A percentile compares a stretch with the other conserved stretches of the same genome.
Conservation (phyloP, 129 eudicot species). For the Glebionis coronaria region DNA sequence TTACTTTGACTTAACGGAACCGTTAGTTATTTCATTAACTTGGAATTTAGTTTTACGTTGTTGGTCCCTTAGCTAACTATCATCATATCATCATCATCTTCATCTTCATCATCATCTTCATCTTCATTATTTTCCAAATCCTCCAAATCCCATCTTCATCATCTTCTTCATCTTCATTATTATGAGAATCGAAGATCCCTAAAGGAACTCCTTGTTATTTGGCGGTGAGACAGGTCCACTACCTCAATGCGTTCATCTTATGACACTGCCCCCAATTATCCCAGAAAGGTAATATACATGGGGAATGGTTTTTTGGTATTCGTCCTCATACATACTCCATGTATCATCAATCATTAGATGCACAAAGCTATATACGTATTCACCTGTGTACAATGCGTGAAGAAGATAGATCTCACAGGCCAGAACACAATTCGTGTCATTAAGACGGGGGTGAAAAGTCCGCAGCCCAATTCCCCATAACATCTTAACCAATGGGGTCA, state of each 20-base stretch:
- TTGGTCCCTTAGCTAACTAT: no score
- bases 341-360: constrained; percentile 11
- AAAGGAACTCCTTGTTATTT: neutral
- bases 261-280: neutral
- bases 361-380: constrained; percentile 6
- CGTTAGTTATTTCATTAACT: no score
- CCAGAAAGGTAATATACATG: neutral
- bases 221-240: neutral
- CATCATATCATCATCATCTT: no score
- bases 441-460: neutral
- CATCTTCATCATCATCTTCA: no score
- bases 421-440: neutral
- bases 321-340: constrained; percentile 12
- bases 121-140: no score
- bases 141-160: no score
- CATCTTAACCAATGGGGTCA: neutral
- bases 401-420: neutral
- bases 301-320: neutral
- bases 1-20: no score
- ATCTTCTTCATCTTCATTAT: no score
- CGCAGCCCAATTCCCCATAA: neutral
- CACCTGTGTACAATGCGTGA: neutral
- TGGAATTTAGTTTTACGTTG: no score
- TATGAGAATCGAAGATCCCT: neutral
- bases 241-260: neutral